These are phyloP conservation scores for Penicillium freii DNA, from an alignment of 2,329 filamentous ascomycete genomes.

Conservation along the genomic window DNA sequence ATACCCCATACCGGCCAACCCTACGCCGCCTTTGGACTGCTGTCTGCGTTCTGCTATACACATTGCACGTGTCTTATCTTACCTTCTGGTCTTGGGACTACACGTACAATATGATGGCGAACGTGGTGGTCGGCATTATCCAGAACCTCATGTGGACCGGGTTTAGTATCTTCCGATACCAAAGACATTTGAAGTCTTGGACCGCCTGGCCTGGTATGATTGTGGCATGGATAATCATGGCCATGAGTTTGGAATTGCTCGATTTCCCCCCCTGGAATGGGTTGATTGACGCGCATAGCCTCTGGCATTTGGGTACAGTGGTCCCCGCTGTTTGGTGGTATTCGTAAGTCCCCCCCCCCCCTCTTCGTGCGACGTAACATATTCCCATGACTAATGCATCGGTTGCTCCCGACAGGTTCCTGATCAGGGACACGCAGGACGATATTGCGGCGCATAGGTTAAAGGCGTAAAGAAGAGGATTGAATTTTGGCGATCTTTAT, in stretches of 20 bases:
- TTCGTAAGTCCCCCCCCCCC: conserved; percentile 62
- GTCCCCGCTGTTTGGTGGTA: conserved; percentile 88
- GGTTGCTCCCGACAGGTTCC: conserved; percentile 59
- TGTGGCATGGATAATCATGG: conserved; percentile 85
- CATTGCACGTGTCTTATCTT: conserved; percentile 76
- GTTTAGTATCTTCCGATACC: conserved; percentile 75
- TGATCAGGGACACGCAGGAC: conserved; percentile 80
- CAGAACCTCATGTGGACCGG: conserved; percentile 83
- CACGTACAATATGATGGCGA: conserved; percentile 96
- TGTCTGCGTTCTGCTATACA: conserved; percentile 69
- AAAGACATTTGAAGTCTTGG: conserved; percentile 70
- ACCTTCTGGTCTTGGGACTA: conserved; percentile 90
- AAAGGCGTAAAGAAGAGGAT: conserved; percentile 56
- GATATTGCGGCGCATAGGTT: conserved; percentile 71
- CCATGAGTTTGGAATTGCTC: conserved; percentile 92
- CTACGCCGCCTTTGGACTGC: conserved; percentile 72
- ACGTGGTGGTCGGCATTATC: conserved; percentile 75
- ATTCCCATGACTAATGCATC: conserved; percentile 12
- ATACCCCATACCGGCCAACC: conserved; percentile 48
- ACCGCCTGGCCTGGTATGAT: conserved; percentile 85
- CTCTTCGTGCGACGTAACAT: not conserved
- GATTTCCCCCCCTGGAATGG: conserved; percentile 86
- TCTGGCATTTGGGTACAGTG: conserved; percentile 96
- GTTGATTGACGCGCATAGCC: conserved; percentile 84
- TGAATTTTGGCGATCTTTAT: not conserved